Base-by-base conservation (phyloP, 2,329 filamentous ascomycete genomes). In the Ceratocystis alfenasii region DNA sequence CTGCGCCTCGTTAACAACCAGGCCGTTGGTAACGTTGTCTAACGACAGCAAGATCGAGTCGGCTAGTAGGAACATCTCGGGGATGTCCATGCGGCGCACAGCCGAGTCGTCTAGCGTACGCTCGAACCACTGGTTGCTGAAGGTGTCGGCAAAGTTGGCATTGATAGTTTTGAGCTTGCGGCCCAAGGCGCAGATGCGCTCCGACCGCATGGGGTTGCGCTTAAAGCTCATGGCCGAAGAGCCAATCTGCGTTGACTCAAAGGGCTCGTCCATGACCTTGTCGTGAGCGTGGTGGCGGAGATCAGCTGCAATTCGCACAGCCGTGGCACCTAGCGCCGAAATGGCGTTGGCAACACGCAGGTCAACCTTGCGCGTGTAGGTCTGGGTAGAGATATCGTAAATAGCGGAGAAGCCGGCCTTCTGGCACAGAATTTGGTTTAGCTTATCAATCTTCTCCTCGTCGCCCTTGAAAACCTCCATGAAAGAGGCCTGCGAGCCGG, bases 171-270 rank as follows among this genome's bases (percentile, higher is more conserved):
- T 70, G 4, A 80, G 74, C 69, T 81, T 77, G 48, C 80, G 78
- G 57, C 76, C 75, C 15, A 82, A 74, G 62, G 73, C 73, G 70
- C 71, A 76, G 57, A 82, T 77, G 62, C 79, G 71, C 72, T 81
- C 79, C 33, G 73, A 79, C 41, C 79, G 75, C 80, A 81, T 81
- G 1, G 77, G 75, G 68, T 77, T 78, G 25, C 74, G 72, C 73
- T 81, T 81, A 72, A 79, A 81, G 1, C 77, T 72, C 73, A 83
- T 82, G 67, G 85, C 85, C 61, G 79, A 82, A 57, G 79, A 83
- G 33, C 87, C 88, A 70, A 92, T 90, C 76, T 95, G 90, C 70
- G 85, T 83, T 71, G 84, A 85, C 77, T 92, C 88, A 71, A 90
- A 89, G 0, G 89, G 89, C 78, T 91, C 88, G 41, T 69, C 65